phyloP scores from a whole-genome alignment of 306 rosid genomes.

The Pyrus bretschneideri region DNA sequence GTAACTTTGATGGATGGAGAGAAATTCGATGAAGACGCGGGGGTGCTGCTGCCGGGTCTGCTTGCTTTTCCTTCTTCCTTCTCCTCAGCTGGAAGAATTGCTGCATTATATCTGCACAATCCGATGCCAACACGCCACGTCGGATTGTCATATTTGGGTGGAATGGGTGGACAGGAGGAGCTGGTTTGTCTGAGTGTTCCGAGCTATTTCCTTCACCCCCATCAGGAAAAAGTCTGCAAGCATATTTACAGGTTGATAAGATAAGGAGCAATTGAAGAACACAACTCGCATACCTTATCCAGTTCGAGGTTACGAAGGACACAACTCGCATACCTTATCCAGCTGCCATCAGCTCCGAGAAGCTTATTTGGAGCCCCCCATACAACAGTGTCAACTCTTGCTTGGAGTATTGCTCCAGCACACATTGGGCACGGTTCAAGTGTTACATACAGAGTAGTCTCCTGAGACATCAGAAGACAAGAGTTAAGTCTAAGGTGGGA shows the following conservation, averaged over 20 bases:
- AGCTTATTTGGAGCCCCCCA: slow-evolving; percentile 99
- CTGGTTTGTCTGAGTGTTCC: slow-evolving; percentile 42
- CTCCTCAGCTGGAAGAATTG: slow-evolving; percentile 91
- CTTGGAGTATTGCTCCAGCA: slow-evolving; percentile 95
- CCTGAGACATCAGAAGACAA: slow-evolving; percentile 35
- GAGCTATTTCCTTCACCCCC: slow-evolving; percentile 44
- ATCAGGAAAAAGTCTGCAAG: slow-evolving; percentile 67
- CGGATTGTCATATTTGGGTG: slow-evolving; percentile 84
- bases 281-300: slow-evolving; percentile 63
- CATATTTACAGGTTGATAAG: neutral
- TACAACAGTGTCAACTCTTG: slow-evolving; percentile 69
- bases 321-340: slow-evolving; percentile 63
- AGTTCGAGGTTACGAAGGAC: slow-evolving; percentile 10
- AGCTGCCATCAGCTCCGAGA: slow-evolving; percentile 99
- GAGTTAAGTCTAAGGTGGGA: slow-evolving; percentile 16
- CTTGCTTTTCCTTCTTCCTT: slow-evolving; percentile 38
- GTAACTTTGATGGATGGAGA: slow-evolving; percentile 55
- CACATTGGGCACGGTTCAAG: slow-evolving; percentile 99
- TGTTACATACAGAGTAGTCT: slow-evolving; percentile 73
- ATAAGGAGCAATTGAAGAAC: neutral
- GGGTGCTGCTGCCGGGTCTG: slow-evolving; percentile 25
- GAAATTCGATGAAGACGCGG: slow-evolving; percentile 21
- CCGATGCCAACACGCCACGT: slow-evolving; percentile 62
- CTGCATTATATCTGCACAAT: slow-evolving; percentile 82
- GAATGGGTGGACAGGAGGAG: slow-evolving; percentile 87